phyloP scores from a whole-genome alignment of 1,284 basidiomycete species.

The Anthracocystis walkeri region DNA sequence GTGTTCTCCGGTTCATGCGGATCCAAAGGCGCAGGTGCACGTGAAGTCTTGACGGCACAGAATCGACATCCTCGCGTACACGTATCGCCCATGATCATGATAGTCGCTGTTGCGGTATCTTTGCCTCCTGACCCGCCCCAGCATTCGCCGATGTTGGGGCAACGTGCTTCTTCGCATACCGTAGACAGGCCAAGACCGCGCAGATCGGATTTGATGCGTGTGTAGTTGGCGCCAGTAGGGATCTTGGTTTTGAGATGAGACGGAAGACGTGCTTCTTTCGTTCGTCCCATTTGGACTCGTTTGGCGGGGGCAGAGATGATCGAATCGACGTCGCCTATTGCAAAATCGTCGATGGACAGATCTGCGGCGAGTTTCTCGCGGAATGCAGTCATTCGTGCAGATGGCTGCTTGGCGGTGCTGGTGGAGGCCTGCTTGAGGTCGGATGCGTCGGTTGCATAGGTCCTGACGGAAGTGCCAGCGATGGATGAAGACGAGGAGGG shows the following conservation, averaged over 20 bases:
- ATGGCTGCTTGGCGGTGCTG: constrained; percentile 15
- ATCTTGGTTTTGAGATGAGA: constrained; percentile 85
- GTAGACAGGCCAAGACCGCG: constrained; percentile 91
- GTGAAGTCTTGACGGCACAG: constrained; percentile 95
- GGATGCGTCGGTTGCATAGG: constrained; percentile 37
- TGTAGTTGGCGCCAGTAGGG: constrained; percentile 88
- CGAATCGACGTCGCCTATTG: constrained; percentile 32
- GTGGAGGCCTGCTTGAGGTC: constrained; percentile 2
- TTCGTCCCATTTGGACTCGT: constrained; percentile 61
- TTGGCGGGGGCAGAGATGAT: constrained; percentile 15
- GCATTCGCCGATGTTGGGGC: constrained; percentile 99
- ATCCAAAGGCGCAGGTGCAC: constrained; percentile 87
- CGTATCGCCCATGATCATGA: constrained; percentile 99
- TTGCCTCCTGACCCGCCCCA: constrained; percentile 88
- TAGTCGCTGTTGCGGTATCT: constrained; percentile 81
- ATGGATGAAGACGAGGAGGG: not conserved
- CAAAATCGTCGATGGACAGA: constrained; percentile 60
- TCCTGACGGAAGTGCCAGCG: constrained; percentile 5
- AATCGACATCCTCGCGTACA: constrained; percentile 98
- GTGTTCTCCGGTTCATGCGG: constrained; percentile 98
- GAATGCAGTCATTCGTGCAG: constrained; percentile 51
- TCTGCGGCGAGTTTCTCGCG: constrained; percentile 58
- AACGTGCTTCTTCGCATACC: constrained; percentile 98
- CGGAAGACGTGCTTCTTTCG: constrained; percentile 77
- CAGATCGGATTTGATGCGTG: constrained; percentile 93